phyloP scores from a whole-genome alignment of 2,329 filamentous ascomycete species.

The Cyanodermella asteris region DNA sequence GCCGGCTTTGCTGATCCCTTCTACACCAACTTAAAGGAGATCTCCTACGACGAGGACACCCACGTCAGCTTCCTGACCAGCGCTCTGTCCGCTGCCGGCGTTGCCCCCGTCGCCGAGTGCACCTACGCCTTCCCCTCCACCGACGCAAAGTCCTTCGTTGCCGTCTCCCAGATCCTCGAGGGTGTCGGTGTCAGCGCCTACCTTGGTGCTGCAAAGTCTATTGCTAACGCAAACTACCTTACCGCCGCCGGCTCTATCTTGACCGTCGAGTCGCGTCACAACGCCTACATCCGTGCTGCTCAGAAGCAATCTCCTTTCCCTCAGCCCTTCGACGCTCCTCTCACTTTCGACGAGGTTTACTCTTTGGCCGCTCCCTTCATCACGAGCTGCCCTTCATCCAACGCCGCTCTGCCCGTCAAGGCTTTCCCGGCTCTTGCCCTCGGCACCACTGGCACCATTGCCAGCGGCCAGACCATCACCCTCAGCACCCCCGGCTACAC shows the following conservation, averaged over 20 bases:
- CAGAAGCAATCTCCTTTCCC: conserved; percentile 30
- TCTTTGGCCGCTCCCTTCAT: conserved; percentile 41
- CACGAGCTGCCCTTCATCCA: conserved; percentile 28
- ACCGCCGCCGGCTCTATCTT: conserved; percentile 39
- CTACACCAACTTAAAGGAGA: conserved; percentile 33
- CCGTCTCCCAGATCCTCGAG: conserved; percentile 29
- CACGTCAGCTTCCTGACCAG: conserved; percentile 34
- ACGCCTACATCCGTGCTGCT: conserved; percentile 32
- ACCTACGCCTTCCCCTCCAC: conserved; percentile 30
- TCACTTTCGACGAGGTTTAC: conserved; percentile 34
- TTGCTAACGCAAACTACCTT: conserved; percentile 33
- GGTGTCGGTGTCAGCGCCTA: conserved; percentile 15
- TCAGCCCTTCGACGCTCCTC: conserved; percentile 34
- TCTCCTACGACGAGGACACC: conserved; percentile 31
- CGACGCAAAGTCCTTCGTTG: conserved; percentile 25
- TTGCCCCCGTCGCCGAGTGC: conserved; percentile 26
- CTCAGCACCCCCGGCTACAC: conserved; percentile 10
- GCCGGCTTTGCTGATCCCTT: conserved; percentile 29
- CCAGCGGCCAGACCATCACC: conserved; percentile 6
- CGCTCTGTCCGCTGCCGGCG: conserved; percentile 17
- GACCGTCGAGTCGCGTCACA: conserved; percentile 40
- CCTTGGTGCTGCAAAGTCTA: conserved; percentile 37
- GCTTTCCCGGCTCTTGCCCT: conserved; percentile 23
- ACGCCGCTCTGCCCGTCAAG: conserved; percentile 33
- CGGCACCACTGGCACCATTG: conserved; percentile 6